Percentiles rank a stretch among this genome's conserved stretches.
Conservation (phyloP, 2,329 filamentous ascomycete species). For the Xylaria digitata region DNA sequence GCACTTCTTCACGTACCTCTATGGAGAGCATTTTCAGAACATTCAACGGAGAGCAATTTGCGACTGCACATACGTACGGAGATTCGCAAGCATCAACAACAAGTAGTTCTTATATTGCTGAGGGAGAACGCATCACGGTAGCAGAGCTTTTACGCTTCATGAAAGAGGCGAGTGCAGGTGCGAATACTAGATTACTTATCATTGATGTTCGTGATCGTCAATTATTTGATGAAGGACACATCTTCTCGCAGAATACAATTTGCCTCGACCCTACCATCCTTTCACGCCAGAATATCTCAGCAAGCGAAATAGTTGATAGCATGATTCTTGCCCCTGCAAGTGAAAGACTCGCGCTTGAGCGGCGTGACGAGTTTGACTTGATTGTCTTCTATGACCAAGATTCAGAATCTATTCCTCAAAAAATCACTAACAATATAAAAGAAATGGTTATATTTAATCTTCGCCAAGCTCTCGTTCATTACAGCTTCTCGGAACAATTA, state of each 20-base stretch:
- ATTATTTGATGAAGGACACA: conserved; percentile 88
- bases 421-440: conserved; percentile 51
- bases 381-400: conserved; percentile 90
- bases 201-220: conserved; percentile 87
- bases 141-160: conserved; percentile 79
- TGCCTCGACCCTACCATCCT: conserved; percentile 87
- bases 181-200: conserved; percentile 74
- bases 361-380: conserved; percentile 81
- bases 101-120: conserved; percentile 62
- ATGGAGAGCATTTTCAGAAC: conserved; percentile 47
- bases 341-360: conserved; percentile 80
- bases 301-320: conserved; percentile 71
- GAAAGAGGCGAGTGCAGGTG: conserved; percentile 59
- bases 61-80: conserved; percentile 47
- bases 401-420: conserved; percentile 63
- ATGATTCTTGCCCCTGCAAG: conserved; percentile 76
- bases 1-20: conserved; percentile 45
- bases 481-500: conserved; percentile 82
- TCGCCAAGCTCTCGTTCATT: conserved; percentile 82
- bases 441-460: conserved; percentile 74
- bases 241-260: conserved; percentile 83
- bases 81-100: conserved; percentile 51
- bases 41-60: conserved; percentile 52
- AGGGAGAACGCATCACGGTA: conserved; percentile 70
- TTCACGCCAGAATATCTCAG: conserved; percentile 73